Evolutionary conservation across 345 rosid species (phyloP).

Genomic region (Cardamine occulta): DNA sequence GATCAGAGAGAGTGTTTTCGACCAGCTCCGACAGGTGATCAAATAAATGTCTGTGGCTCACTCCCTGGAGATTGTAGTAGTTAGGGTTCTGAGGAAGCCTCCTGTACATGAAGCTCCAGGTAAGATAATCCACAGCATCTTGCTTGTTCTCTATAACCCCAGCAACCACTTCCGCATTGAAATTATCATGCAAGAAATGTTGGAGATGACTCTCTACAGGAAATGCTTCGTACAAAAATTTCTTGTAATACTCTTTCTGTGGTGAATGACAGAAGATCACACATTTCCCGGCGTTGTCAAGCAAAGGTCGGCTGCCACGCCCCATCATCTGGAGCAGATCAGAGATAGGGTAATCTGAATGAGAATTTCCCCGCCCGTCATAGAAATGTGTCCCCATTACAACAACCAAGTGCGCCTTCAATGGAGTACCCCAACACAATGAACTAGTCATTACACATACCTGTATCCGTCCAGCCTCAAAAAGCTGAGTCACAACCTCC

Average conservation of each 20-base stretch:
- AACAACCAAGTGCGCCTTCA: conserved; percentile 75
- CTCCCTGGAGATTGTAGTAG: conserved; percentile 90
- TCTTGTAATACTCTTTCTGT: conserved; percentile 85
- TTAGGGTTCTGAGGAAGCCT: conserved; percentile 86
- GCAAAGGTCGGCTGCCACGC: conserved; percentile 72
- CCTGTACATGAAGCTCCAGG: conserved; percentile 91
- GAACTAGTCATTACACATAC: conserved; percentile 89
- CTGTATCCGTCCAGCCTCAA: conserved; percentile 82
- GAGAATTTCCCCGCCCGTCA: conserved; percentile 73
- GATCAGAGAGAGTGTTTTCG: conserved; percentile 71
- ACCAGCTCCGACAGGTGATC: conserved; percentile 95
- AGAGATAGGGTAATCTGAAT: conserved; percentile 73
- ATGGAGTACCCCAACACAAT: conserved; percentile 79
- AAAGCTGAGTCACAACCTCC: conserved; percentile 70
- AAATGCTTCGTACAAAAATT: conserved; percentile 76
- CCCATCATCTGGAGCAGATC: conserved; percentile 94
- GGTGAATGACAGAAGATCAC: conserved; percentile 82
- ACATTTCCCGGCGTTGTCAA: conserved; percentile 80
- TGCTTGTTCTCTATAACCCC: conserved; percentile 74
- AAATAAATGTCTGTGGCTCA: conserved; percentile 88
- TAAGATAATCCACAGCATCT: conserved; percentile 90
- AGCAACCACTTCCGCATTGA: conserved; percentile 75
- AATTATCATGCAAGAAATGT: conserved; percentile 82
- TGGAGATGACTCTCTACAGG: conserved; percentile 90
- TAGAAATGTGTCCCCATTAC: conserved; percentile 94